Percentiles rank a stretch among this genome's conserved stretches.
phyloP scores from a whole-genome alignment of 2,329 filamentous ascomycete genomes.

The Magnaporthiopsis poae region DNA sequence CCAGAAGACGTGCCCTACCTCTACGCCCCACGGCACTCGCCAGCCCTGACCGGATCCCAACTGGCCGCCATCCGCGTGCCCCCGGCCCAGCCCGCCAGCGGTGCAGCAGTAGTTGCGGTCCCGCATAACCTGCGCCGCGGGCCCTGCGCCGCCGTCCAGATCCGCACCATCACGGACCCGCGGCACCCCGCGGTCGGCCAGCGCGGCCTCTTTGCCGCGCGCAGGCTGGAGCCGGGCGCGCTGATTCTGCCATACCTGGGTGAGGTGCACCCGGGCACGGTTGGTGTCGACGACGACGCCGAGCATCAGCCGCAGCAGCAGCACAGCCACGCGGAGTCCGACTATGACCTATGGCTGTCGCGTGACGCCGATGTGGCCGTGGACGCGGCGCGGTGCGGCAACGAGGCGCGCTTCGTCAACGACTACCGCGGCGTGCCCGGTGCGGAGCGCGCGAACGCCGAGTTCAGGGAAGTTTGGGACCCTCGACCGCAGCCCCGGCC shows the following conservation, averaged over 20 bases:
- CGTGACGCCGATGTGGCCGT: conserved; percentile 46
- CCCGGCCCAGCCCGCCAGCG: not conserved
- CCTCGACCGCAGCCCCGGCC: conserved; percentile 21
- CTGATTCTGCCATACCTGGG: conserved; percentile 56
- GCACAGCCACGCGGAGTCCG: conserved; percentile 32
- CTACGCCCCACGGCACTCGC: conserved; percentile 32
- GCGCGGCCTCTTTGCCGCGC: conserved; percentile 49
- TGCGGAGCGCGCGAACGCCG: conserved; percentile 39
- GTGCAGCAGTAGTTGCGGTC: conserved; percentile 9
- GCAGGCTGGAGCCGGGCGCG: conserved; percentile 40
- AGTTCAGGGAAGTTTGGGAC: conserved; percentile 52
- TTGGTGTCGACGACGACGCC: conserved; percentile 12
- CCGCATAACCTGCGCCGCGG: conserved; percentile 21
- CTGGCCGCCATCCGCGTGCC: conserved; percentile 14
- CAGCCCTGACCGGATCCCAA: conserved; percentile 32
- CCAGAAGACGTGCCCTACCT: conserved; percentile 44
- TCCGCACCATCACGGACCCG: conserved; percentile 40
- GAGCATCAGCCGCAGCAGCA: not conserved
- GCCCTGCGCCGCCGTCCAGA: conserved; percentile 41
- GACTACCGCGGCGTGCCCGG: conserved; percentile 51
- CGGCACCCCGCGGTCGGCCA: conserved; percentile 50
- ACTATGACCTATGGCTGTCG: conserved; percentile 58
- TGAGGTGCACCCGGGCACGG: conserved; percentile 38
- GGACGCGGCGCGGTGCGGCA: conserved; percentile 48
- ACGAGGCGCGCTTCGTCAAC: conserved; percentile 58